These are phyloP conservation scores for Ceratobasidium sp. DNA, from an alignment of 1,284 basidiomycete genomes.

Conservation along the genomic window DNA sequence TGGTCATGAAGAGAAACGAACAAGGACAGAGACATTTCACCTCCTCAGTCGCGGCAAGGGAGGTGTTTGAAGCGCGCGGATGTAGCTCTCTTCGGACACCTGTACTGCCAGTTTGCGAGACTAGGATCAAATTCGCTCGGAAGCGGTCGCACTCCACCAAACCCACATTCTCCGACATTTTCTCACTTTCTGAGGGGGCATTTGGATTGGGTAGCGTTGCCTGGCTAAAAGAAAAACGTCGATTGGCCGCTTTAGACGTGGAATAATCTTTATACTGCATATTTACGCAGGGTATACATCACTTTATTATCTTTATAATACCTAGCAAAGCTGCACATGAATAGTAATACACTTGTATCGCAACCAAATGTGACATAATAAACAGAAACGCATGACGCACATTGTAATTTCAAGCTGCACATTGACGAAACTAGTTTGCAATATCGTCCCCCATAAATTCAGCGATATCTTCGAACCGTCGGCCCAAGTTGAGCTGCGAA, in stretches of 20 bases:
- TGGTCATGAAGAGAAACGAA: constrained; percentile 29
- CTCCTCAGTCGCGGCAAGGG: constrained; percentile 11
- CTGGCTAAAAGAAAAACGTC: constrained; percentile 28
- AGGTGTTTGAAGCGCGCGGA: constrained; percentile 25
- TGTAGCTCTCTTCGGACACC: constrained; percentile 23
- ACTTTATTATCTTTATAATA: constrained; percentile 14
- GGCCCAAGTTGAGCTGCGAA: constrained; percentile 27
- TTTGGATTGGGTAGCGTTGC: constrained; percentile 8
- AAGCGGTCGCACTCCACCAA: constrained; percentile 21
- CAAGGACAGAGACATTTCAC: constrained; percentile 1
- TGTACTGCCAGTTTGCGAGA: background rate
- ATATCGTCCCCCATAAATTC: constrained; percentile 29
- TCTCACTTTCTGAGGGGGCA: constrained; percentile 3
- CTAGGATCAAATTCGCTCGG: background rate
- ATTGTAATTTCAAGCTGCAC: background rate
- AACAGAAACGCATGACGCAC: background rate
- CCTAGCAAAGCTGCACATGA: background rate
- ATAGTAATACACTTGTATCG: constrained; percentile 9
- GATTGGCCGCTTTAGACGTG: constrained; percentile 1
- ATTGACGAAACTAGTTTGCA: constrained; percentile 7
- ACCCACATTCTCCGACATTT: constrained; percentile 2
- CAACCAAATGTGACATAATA: background rate
- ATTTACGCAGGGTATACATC: background rate
- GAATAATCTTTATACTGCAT: constrained; percentile 5
- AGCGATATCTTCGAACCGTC: constrained; percentile 10